Evolutionary conservation across 345 rosid species (phyloP), one percentile per base, ranked within the genome.

Genomic region (Barbarea vulgaris): DNA sequence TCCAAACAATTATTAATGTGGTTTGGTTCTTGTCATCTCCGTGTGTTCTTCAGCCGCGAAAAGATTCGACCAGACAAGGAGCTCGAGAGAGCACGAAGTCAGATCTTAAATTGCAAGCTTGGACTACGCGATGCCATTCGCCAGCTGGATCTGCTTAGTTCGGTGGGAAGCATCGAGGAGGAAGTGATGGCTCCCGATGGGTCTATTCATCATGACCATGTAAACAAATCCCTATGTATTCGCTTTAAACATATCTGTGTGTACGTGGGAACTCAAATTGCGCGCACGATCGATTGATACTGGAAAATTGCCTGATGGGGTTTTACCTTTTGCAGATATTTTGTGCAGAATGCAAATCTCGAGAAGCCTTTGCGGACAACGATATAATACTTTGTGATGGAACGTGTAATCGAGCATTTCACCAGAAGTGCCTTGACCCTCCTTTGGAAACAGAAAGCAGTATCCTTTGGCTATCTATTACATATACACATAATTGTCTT

Each of bases 311-410:
- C 64, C 50, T 59, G 62, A 46, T 66, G 66, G 46, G 67, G 24
- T 73, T 55, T 69, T 47, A 53, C 63, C 46, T 54, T 46, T 27
- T 81, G 21, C 66, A 95, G 99, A 95, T 95, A 82, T 88, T 95
- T 82, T 92, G 99, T 81, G 96, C 99, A 9, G 83, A 86, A 78
- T 95, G 99, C 87, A 88, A 87, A 80, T 82, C 81, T 42, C 89
- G 88, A 48, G 99, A 95, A 77, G 96, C 93, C 80, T 87, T 80
- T 80, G 87, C 67, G 6, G 99, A 93, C 84, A 92, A 95, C 69
- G 99, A 95, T 80, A 92, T 92, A 52, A 77, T 92, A 69, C 94
- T 95, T 37, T 95, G 99, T 77, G 99, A 95, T 85, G 99, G 99
- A 70, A 88, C 89, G 28, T 95, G 99, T 84, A 90, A 88, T 72